Conservation (phyloP, 345 rosid genomes). For the Noccaea bulbosa region DNA sequence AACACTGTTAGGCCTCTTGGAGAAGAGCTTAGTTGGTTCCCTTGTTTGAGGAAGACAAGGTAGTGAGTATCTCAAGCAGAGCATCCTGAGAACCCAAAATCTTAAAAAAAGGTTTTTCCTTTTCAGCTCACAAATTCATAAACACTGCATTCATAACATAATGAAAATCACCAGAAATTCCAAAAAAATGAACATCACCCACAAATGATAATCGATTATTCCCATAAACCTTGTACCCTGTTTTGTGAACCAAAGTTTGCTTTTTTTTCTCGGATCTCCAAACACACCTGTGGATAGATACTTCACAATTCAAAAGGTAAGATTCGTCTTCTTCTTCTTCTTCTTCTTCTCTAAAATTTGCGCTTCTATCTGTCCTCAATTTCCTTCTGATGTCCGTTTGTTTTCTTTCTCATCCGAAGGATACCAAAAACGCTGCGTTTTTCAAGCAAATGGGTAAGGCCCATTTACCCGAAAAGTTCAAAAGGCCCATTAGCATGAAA, state of each 20-base stretch:
- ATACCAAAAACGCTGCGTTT: constrained; percentile 30
- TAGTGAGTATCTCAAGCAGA: constrained; percentile 55
- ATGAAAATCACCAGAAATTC: neutral
- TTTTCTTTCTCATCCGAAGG: constrained; percentile 21
- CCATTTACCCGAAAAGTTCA: neutral
- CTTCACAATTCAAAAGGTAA: constrained; percentile 12
- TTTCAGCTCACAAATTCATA: constrained; percentile 6
- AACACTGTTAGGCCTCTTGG: constrained; percentile 42
- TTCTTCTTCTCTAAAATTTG: constrained; percentile 9
- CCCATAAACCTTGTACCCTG: neutral
- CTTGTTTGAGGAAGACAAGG: constrained; percentile 53
- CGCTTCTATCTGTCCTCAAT: constrained; percentile 10
- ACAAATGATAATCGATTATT: neutral
- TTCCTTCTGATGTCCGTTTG: neutral
- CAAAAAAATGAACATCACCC: constrained; percentile 2
- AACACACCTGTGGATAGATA: constrained; percentile 14
- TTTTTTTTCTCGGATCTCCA: neutral
- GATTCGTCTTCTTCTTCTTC: neutral
- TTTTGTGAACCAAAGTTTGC: neutral
- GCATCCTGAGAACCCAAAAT: constrained; percentile 51
- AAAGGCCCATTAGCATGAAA: constrained; percentile 20
- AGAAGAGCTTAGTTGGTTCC: constrained; percentile 43
- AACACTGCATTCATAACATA: neutral
- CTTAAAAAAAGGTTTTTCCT: constrained; percentile 18
- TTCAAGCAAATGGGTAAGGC: neutral